These are phyloP conservation scores for Selaginella tamariscina DNA, from an alignment of 75 land plant species.

Conservation along the genomic window DNA sequence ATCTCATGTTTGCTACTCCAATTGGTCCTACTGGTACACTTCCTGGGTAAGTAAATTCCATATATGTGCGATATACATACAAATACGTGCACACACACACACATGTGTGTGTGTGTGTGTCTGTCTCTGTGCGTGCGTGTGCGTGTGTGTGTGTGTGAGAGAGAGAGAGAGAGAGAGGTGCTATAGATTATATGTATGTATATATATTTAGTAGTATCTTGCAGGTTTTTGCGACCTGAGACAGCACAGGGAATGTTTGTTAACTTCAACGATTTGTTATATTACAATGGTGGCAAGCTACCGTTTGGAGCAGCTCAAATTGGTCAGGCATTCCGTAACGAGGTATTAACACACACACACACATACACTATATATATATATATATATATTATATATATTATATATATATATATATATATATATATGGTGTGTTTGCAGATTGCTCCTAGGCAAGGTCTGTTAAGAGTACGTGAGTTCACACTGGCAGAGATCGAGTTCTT, in stretches of 20 bases:
- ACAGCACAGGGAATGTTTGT: slow-evolving; percentile 99
- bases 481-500: slow-evolving; percentile 97
- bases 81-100: too few relatives aligned
- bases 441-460: slow-evolving; percentile 88
- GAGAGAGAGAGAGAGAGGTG: too few relatives aligned
- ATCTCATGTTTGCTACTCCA: slow-evolving; percentile 84
- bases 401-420: background rate
- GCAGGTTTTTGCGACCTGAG: slow-evolving; percentile 88
- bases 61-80: too few relatives aligned
- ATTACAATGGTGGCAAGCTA: slow-evolving; percentile 71
- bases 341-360: too few relatives aligned
- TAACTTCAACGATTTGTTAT: slow-evolving; percentile 80
- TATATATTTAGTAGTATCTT: background rate
- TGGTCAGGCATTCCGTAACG: slow-evolving; percentile 92
- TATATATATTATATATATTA: background rate
- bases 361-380: background rate
- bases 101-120: too few relatives aligned
- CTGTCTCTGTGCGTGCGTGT: too few relatives aligned
- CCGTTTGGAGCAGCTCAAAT: slow-evolving; percentile 98
- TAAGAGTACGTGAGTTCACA: slow-evolving; percentile 87
- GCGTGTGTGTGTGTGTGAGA: too few relatives aligned
- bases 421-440: slow-evolving; percentile 31
- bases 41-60: slow-evolving; percentile 41
- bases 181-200: background rate
- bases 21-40: slow-evolving; percentile 83